A percentile compares a stretch with the other conserved stretches of the same genome.
Conservation (phyloP, 495 filamentous ascomycete species). For the Xylaria sp. region DNA sequence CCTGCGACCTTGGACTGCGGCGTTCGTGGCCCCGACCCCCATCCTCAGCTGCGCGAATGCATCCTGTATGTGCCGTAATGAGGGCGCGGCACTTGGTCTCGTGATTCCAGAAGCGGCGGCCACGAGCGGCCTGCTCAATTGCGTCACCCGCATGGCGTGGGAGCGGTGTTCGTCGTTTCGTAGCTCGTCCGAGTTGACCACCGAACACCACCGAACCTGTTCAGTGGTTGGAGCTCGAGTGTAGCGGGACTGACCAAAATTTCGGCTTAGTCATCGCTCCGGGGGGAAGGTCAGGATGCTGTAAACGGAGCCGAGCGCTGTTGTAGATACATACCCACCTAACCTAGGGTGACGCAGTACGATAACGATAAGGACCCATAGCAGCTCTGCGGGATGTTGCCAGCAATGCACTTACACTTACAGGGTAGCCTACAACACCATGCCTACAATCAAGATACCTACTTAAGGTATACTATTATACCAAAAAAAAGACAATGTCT, state of each 20-base stretch:
- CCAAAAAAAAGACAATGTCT: background rate
- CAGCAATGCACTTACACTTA: conserved; percentile 36
- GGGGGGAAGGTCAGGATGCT: background rate
- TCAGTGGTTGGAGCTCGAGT: conserved; percentile 21
- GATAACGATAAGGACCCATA: conserved; percentile 43
- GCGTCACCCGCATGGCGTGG: conserved; percentile 56
- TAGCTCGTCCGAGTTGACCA: background rate
- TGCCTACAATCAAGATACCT: too few species aligned
- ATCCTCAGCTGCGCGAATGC: conserved; percentile 46
- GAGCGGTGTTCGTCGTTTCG: conserved; percentile 19
- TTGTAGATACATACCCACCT: too few species aligned
- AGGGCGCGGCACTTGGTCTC: conserved; percentile 32
- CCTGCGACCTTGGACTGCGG: conserved; percentile 59
- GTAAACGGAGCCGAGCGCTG: too few species aligned
- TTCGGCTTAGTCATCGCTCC: conserved; percentile 53
- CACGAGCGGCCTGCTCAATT: conserved; percentile 59
- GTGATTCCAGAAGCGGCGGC: conserved; percentile 52
- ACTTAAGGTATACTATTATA: too few species aligned
- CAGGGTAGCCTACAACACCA: background rate
- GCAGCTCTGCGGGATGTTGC: conserved; percentile 34
- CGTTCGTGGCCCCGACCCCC: conserved; percentile 43
- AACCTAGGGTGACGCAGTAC: background rate
- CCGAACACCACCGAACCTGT: conserved; percentile 4
- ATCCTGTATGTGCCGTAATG: conserved; percentile 43
- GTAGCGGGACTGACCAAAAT: conserved; percentile 37